These are phyloP conservation scores for Chimonanthus praecox DNA, from an alignment of 164 flowering plant species.

Conservation along the genomic window DNA sequence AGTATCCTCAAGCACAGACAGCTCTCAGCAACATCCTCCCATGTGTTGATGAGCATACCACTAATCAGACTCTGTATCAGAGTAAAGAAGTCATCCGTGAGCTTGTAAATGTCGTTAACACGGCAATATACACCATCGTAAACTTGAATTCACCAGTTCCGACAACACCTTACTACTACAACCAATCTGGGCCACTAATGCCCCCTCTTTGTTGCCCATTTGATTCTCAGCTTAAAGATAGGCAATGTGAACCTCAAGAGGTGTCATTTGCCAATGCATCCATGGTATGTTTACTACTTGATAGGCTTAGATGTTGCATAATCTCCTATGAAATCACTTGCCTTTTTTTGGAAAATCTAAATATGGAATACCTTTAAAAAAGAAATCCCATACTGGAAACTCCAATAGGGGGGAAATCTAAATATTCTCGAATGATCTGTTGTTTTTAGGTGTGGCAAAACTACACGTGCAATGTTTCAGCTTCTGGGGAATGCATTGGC, in stretches of 20 bases:
- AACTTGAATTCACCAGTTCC: constrained; percentile 41
- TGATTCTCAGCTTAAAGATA: constrained; percentile 55
- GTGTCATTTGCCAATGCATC: constrained; percentile 79
- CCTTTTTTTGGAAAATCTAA: too few species aligned
- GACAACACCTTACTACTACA: constrained; percentile 35
- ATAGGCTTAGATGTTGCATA: background rate
- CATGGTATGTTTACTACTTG: constrained; percentile 27
- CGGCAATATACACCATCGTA: constrained; percentile 52
- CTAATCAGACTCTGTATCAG: constrained; percentile 64
- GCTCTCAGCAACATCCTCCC: constrained; percentile 88
- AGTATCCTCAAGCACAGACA: constrained; percentile 74
- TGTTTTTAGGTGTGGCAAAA: constrained; percentile 71
- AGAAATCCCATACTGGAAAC: too few species aligned
- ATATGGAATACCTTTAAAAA: too few species aligned
- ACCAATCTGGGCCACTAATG: constrained; percentile 86
- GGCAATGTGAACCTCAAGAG: constrained; percentile 48
- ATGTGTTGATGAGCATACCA: constrained; percentile 76
- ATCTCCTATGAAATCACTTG: background rate
- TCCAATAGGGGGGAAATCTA: too few species aligned
- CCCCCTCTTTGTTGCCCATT: constrained; percentile 80
- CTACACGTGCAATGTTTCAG: constrained; percentile 50
- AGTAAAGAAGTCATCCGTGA: constrained; percentile 62
- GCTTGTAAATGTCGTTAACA: constrained; percentile 62
- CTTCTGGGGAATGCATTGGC: constrained; percentile 43
- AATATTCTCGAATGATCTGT: background rate